Conservation (phyloP, 805 yeast species). For the Cyberlindnera misumaiensis region DNA sequence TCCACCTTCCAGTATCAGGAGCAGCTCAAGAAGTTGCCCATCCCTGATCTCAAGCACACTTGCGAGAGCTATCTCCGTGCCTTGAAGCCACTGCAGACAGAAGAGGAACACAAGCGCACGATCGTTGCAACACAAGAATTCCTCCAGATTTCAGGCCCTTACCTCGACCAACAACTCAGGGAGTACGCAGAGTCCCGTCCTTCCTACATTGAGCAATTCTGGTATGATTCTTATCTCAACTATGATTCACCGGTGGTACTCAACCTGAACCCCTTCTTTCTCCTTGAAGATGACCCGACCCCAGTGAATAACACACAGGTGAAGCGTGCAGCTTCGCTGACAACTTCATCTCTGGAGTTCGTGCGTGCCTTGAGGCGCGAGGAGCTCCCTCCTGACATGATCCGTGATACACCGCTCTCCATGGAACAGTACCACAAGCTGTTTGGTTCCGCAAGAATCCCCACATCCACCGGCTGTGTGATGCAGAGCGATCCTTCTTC, state of each 20-base stretch:
- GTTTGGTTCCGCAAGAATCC: conserved; percentile 84
- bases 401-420: conserved; percentile 64
- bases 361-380: conserved; percentile 71
- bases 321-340: conserved; percentile 73
- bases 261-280: conserved; percentile 83
- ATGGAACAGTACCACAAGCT: conserved; percentile 89
- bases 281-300: conserved; percentile 88
- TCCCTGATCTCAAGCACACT: conserved; percentile 68
- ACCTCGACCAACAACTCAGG: conserved; percentile 56
- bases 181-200: conserved; percentile 57
- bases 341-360: conserved; percentile 72
- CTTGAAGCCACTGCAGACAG: conserved; percentile 76
- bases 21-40: conserved; percentile 61
- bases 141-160: conserved; percentile 47
- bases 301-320: conserved; percentile 44
- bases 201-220: conserved; percentile 87
- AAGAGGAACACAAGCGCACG: conserved; percentile 59
- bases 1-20: conserved; percentile 56
- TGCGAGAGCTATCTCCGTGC: conserved; percentile 58
- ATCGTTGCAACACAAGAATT: conserved; percentile 49
- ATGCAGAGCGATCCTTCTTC: conserved; percentile 75
- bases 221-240: conserved; percentile 86
- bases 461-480: conserved; percentile 74
- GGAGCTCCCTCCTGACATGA: conserved; percentile 63
- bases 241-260: conserved; percentile 90